These are phyloP conservation scores for Hyaloperonospora brassicae DNA, from an alignment of 352 stramenopile species.

Conservation along the genomic window DNA sequence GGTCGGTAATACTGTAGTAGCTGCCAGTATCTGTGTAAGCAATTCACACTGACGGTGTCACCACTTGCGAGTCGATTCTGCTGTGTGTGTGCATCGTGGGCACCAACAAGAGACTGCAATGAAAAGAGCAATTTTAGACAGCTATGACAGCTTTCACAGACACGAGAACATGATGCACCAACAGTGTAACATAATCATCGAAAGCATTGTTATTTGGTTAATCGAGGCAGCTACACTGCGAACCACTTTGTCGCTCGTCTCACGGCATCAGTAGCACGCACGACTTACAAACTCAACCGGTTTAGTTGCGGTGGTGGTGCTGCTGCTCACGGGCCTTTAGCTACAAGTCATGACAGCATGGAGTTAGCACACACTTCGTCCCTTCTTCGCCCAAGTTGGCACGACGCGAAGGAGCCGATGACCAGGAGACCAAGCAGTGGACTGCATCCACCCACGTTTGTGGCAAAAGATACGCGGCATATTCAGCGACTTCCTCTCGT, in stretches of 20 bases:
- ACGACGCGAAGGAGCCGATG: constrained; percentile 44
- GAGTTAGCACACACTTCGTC: constrained; percentile 28
- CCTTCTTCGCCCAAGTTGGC: constrained; percentile 25
- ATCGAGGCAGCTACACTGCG: constrained; percentile 22
- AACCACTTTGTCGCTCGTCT: neutral
- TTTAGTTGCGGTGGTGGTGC: constrained; percentile 79
- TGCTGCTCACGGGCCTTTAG: constrained; percentile 62
- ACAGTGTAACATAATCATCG: too few relatives aligned
- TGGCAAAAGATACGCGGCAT: neutral
- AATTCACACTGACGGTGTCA: too few relatives aligned
- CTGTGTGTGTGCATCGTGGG: too few relatives aligned
- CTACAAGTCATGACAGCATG: constrained; percentile 24
- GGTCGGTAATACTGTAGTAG: too few relatives aligned
- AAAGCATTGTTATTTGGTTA: constrained; percentile 24
- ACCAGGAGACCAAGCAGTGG: constrained; percentile 12
- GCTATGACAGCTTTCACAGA: too few relatives aligned
- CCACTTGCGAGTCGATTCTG: too few relatives aligned
- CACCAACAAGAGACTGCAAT: too few relatives aligned
- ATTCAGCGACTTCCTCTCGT: neutral
- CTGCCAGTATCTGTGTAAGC: too few relatives aligned
- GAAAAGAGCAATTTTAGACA: too few relatives aligned
- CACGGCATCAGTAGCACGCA: neutral
- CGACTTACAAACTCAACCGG: neutral
- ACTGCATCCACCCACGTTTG: constrained; percentile 2
- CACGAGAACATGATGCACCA: too few relatives aligned